Evolutionary conservation across 306 rosid species (phyloP), one percentile per base, ranked within the genome.

Genomic region (Trifolium pratense): DNA sequence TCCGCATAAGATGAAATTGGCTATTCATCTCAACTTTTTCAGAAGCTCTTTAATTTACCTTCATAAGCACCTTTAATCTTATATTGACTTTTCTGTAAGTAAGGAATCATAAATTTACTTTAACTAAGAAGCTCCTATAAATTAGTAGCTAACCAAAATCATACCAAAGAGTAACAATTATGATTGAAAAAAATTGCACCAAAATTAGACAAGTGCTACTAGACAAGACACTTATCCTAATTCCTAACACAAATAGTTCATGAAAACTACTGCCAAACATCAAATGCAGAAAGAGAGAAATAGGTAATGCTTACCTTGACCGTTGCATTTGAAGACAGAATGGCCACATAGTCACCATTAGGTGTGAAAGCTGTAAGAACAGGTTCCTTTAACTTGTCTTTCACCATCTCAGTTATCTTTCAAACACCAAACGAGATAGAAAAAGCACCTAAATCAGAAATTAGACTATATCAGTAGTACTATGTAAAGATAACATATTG

Each of bases 341-440:
- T 58, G 6, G 84, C 84, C 3, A 75, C 53, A 31, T 31, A 70
- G 40, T 80, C 82, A 2, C 86, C 85, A 29, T 63, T 63, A n/a
- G 79, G 68, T 57, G 86, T 80, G 78, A 83, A 86, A 16, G 85
- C 86, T 0, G 84, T 71, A 15, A 82, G 68, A 74, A 18, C 70
- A 70, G 46, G 60, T 69, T 84, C 81, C 76, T 83, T 80, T 69
- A 70, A 21, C 23, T 75, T 52, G 14, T 56, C 73, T 74, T 79
- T 84, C 70, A 26, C 76, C 82, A 83, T 86, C 59, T 83, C 59
- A 18, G 17, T n/a, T 14, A 71, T 16, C 73, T 31, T 66, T 67
- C 58, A 62, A 15, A 39, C 61, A 46, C 66, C 49, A n/a, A 57
- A 29, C 6, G 14, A 58, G 17, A 15, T 7, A 71, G 40, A 29